These are phyloP conservation scores for Theobroma grandiflorum DNA, from an alignment of 441 rosid genomes.

Conservation along the genomic window DNA sequence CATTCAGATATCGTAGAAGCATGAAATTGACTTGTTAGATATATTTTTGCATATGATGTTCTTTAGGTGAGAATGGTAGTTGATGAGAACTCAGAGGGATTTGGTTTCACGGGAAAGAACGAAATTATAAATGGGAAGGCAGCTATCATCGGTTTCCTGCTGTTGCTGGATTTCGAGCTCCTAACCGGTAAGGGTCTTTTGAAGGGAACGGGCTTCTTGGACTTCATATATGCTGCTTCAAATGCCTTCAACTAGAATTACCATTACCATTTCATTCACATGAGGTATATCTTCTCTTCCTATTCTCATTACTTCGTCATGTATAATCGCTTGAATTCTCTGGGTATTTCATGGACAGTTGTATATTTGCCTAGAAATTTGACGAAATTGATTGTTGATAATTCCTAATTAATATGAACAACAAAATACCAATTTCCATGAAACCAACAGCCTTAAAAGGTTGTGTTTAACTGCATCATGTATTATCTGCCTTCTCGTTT, in stretches of 20 bases:
- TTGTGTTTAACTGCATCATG: not conserved
- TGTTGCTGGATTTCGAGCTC: constrained; percentile 88
- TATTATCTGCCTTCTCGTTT: no score
- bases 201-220: constrained; percentile 93
- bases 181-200: constrained; percentile 92
- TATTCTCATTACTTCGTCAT: not conserved
- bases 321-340: constrained; percentile 9
- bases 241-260: constrained; percentile 69
- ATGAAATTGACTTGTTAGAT: not conserved
- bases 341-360: constrained; percentile 9
- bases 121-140: constrained; percentile 95
- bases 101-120: constrained; percentile 77
- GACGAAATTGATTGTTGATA: not conserved
- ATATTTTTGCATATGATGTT: not conserved
- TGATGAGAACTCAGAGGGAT: constrained; percentile 75
- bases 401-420: not conserved
- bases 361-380: constrained; percentile 31
- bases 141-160: constrained; percentile 87
- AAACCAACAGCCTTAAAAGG: no score
- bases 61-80: constrained; percentile 89
- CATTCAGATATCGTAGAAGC: not conserved
- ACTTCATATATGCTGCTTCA: constrained; percentile 73
- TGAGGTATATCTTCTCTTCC: not conserved
- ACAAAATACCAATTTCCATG: constrained; percentile 5
- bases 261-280: constrained; percentile 12